Evolutionary conservation across 1,139 yeast genomes (phyloP), one percentile per base, ranked within the genome.

Genomic region (Debaryomyces fabryi): DNA sequence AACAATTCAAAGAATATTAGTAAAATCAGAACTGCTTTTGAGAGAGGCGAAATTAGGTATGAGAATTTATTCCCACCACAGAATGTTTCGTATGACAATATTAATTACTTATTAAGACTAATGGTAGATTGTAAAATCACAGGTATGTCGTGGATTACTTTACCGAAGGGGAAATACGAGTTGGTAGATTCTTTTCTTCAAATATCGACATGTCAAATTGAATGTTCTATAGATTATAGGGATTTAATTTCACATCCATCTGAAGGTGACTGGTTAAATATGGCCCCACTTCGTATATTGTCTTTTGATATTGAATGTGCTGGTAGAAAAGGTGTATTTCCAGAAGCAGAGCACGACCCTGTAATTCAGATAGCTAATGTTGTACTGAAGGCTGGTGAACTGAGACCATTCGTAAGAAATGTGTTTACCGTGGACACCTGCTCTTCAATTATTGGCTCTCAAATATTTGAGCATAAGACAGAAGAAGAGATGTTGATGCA

Each of bases 271-370:
- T 95, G 96, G 95, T 79, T 90, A 40, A 87, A 86, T 57, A 87
- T 89, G 74, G 98, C 99, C 0, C 99, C 99, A 0, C 76, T 95
- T 52, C 85, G 99, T 62, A 86, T 95, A 42, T 74, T 95, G 54
- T 91, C 98, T 9, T 93, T 93, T 65, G 99, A 95, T 74, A 93
- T 95, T 53, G 99, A 95, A 69, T 95, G 99, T 79, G 96, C 99
- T 6, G 99, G 99, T 44, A 82, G 99, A 68, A 88, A 90, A 55
- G 99, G 99, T 46, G 80, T 93, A 16, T 95, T 95, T 66, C 99
- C 99, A 0, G 99, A 95, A 64, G 88, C 99, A 1, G 87, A 88
- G 52, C 80, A 83, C 44, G 99, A 95, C 68, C 88, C 97, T 0
- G 97, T 95, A 7, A 95, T 95, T 62, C 99, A 95, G 67, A 93